Base-by-base conservation (phyloP, 129 eudicot genomes). In the Ambrosia trifida region DNA sequence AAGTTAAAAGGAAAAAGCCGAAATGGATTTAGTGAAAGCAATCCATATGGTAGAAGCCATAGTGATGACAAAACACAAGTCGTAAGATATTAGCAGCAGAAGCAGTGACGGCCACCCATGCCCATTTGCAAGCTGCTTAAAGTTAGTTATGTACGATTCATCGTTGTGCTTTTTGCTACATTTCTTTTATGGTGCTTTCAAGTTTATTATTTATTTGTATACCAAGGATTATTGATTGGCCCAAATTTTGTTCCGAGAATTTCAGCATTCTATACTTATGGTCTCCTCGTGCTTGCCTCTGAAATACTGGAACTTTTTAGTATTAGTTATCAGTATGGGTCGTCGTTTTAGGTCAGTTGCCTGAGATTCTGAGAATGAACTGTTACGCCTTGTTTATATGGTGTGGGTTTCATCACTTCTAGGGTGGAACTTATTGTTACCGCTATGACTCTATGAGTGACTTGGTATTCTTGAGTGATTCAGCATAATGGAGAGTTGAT, bases 21-120 rank as follows among this genome's bases (percentile, higher is more conserved):
- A 16, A 72, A 85, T 63, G 91, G 96, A 43, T 87, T 89, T 74
- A 87, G 81, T 32, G 82, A 82, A 43, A 79, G 41, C 71, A 89
- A 86, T 54, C 97, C 96, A 0, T 91, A 88, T 66, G 96, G 96
- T 41, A 79, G 80, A 81, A 83, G 72, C 76, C 78, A 69, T 13
- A 41, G 68, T 19, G 77, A 76, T 38, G 91, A 78, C 40, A 46
- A 60, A 0, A 74, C 83, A 24, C 86, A 89, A 76, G 69, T 77
- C 52, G 96, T 85, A 69, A 77, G 95, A 79, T 89, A 84, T 74
- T 92, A 86, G 80, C 30, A n/a, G 45, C 65, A 40, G 43, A 7
- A 5, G 44, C 44, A 40, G 11, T 10, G 11, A 33, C 4, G 19
- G 64, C 65, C 3, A 58, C 11, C 18, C 40, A 2, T 59, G 43